Evolutionary conservation across 108 stramenopile species (phyloP), one percentile per base, ranked within the genome.

Genomic region (Epithemia pelagica): DNA sequence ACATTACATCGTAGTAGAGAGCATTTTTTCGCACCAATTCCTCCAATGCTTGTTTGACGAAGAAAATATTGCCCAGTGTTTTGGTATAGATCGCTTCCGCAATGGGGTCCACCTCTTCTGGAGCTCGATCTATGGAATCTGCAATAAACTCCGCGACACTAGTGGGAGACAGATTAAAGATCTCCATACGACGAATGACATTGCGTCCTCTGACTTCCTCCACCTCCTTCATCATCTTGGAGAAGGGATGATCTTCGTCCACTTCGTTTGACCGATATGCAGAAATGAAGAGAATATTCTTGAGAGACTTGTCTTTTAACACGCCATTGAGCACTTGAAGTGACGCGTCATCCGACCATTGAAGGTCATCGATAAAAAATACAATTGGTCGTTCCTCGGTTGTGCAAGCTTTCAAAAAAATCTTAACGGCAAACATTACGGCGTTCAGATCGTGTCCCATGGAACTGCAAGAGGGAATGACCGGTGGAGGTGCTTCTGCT

Each of bases 1-100:
- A 37, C 65, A 74, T 74, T n/a, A 59, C 32, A 46, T 74, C 73
- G 60, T 74, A 74, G 37, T 54, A 74, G 29, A 78, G 30, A 8
- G 54, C 69, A 52, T 78, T 74, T 28, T 74, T 70, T 53, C 73
- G 56, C 23, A 71, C 77, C 20, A 78, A 32, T 25, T 78, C 46
- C n/a, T 78, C 77, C n/a, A 78, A 30, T 19, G 77, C 73, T 46
- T 78, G 73, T 62, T 58, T 37, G 10, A 52, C 52, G 53, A 60
- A 71, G 52, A 74, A 61, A 21, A 67, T 65, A 32, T 78, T 78
- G 1, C 77, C 77, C 63, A 74, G 65, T 3, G 77, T 78, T 28
- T 70, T 70, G 30, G 54, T 46, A 23, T 61, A 78, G 1, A 78
- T 69, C 0, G 67, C 70, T 24, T 74, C 26, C 21, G 73, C 31